Percentiles rank a stretch among this genome's conserved stretches.
These are phyloP conservation scores for Megacollybia marginata DNA, from an alignment of 768 basidiomycete genomes.

Conservation along the genomic window DNA sequence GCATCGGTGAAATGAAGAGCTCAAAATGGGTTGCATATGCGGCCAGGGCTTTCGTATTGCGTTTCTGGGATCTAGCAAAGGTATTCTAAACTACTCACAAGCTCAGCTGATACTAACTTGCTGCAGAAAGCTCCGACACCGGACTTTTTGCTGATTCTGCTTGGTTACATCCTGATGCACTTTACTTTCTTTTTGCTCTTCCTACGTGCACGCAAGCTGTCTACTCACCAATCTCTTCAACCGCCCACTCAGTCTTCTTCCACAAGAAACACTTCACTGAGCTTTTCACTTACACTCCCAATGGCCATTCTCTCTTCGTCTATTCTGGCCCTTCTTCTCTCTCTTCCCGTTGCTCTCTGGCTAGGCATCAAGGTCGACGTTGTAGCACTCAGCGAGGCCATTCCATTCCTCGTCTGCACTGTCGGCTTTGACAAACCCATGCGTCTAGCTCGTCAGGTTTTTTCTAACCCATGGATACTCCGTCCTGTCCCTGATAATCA, in stretches of 20 bases:
- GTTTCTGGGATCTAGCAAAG: conserved; percentile 86
- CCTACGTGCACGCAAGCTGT: conserved; percentile 79
- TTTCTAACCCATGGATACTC: conserved; percentile 68
- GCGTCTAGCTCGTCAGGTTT: conserved; percentile 82
- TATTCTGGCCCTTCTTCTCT: conserved; percentile 76
- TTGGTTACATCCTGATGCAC: conserved; percentile 96
- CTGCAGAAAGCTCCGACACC: conserved; percentile 85
- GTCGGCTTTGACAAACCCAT: conserved; percentile 98
- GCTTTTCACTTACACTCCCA: conserved; percentile 51
- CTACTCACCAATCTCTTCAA: conserved; percentile 28
- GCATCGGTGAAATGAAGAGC: conserved; percentile 69
- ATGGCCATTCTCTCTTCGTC: conserved; percentile 71
- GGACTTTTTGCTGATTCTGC: conserved; percentile 89
- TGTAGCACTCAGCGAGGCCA: conserved; percentile 86
- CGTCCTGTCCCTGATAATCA: conserved; percentile 22
- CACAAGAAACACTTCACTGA: conserved; percentile 3
- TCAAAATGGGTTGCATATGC: conserved; percentile 91
- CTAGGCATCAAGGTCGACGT: conserved; percentile 88
- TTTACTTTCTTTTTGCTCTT: conserved; percentile 88
- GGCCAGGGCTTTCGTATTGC: conserved; percentile 57
- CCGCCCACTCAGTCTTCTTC: neutral
- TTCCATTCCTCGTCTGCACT: conserved; percentile 96
- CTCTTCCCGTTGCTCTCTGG: conserved; percentile 66
- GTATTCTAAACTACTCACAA: conserved; percentile 26
- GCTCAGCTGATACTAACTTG: neutral